Percentiles rank a stretch among this genome's conserved stretches.
Evolutionary conservation across 2,329 filamentous ascomycete genomes (phyloP).

Genomic region (Volutella citrinella): DNA sequence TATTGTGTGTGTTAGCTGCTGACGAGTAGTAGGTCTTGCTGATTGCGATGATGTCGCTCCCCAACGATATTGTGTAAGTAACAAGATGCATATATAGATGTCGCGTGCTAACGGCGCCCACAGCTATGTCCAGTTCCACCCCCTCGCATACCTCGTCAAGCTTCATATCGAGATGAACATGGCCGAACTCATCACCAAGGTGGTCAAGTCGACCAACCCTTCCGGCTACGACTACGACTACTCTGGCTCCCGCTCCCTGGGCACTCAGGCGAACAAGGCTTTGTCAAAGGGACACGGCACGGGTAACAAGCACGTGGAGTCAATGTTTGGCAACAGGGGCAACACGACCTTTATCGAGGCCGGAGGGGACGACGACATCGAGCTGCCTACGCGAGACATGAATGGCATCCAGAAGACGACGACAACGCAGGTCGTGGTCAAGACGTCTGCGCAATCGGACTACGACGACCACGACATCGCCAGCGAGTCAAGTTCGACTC

Average conservation of each 20-base stretch:
- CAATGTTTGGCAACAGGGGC: conserved; percentile 21
- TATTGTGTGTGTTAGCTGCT: no score
- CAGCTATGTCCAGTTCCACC: conserved; percentile 46
- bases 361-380: conserved; percentile 18
- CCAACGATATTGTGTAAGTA: conserved; percentile 27
- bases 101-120: conserved; percentile 2
- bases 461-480: conserved; percentile 17
- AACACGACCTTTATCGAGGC: conserved; percentile 22
- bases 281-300: conserved; percentile 1
- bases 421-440: conserved; percentile 21
- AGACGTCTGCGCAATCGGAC: conserved; percentile 14
- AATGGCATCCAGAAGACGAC: conserved; percentile 24
- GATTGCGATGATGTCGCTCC: conserved; percentile 30
- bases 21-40: conserved; percentile 18
- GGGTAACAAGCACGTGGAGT: conserved; percentile 10
- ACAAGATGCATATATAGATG: fast-evolving
- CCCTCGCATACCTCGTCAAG: conserved; percentile 50
- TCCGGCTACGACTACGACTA: conserved; percentile 20
- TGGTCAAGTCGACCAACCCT: conserved; percentile 25
- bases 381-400: conserved; percentile 11
- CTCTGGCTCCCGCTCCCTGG: conserved; percentile 18
- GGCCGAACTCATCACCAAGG: conserved; percentile 47
- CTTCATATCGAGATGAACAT: conserved; percentile 53
- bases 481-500: conserved; percentile 21
- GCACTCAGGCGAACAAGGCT: conserved; percentile 15